Percentiles rank a stretch among this genome's conserved stretches.
phyloP scores from a whole-genome alignment of 345 rosid species.

The Citrus glauca region DNA sequence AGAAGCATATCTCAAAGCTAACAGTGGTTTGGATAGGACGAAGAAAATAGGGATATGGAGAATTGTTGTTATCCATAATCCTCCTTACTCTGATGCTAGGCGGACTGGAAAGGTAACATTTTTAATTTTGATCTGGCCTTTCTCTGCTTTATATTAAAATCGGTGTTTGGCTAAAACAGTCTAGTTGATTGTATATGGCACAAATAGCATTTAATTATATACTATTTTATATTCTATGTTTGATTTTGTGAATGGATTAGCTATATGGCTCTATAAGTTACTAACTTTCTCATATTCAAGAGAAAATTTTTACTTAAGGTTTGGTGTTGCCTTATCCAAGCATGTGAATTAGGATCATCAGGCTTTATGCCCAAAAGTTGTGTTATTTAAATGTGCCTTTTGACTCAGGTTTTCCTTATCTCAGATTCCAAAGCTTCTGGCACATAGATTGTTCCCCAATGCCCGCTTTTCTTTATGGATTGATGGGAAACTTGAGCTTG shows the following conservation, averaged over 20 bases:
- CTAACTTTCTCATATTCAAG: background rate
- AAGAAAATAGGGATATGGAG: constrained; percentile 89
- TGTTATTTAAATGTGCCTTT: constrained; percentile 9
- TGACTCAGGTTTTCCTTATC: constrained; percentile 20
- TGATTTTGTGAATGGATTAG: background rate
- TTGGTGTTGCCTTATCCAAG: background rate
- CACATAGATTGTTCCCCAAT: constrained; percentile 91
- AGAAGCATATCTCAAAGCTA: constrained; percentile 65
- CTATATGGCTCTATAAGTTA: background rate
- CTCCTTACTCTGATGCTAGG: constrained; percentile 82
- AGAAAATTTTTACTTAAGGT: background rate
- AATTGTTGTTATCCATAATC: constrained; percentile 78
- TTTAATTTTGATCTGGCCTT: background rate
- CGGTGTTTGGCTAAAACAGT: background rate
- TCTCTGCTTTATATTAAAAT: background rate
- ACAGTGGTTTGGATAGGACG: constrained; percentile 44
- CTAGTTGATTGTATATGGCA: background rate
- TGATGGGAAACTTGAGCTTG: constrained; percentile 97
- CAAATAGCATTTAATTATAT: background rate
- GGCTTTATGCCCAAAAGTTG: background rate
- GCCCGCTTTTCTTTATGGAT: constrained; percentile 93
- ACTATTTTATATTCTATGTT: background rate
- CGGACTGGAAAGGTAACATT: constrained; percentile 87
- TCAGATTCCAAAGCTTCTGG: constrained; percentile 74
- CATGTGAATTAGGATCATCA: background rate